phyloP scores from a whole-genome alignment of 148 eudicot genomes.

The Silene latifolia region DNA sequence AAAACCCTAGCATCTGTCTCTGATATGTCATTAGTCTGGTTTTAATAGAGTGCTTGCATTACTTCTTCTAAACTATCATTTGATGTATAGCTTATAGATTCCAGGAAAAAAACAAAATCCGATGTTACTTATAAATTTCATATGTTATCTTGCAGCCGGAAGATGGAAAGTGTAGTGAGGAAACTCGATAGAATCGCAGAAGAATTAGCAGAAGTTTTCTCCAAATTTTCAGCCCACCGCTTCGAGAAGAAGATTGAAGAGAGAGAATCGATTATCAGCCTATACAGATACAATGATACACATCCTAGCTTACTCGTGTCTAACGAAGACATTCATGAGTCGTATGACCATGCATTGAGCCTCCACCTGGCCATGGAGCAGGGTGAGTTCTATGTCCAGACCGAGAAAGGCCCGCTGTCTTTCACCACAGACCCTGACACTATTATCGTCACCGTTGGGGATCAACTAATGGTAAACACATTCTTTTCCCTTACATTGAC shows the following conservation, averaged over 20 bases:
- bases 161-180: conserved; percentile 52
- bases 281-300: conserved; percentile 50
- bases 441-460: conserved; percentile 61
- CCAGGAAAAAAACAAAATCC: too few species aligned
- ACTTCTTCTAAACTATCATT: too few species aligned
- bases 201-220: conserved; percentile 46
- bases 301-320: conserved; percentile 34
- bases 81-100: too few species aligned
- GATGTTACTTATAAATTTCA: neutral
- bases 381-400: conserved; percentile 51
- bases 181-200: conserved; percentile 51
- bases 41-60: too few species aligned
- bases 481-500: neutral
- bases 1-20: too few species aligned
- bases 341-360: conserved; percentile 45
- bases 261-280: conserved; percentile 47
- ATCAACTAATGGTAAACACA: conserved; percentile 53
- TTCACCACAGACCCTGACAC: conserved; percentile 52
- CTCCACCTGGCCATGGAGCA: conserved; percentile 54
- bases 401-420: conserved; percentile 43
- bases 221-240: conserved; percentile 28
- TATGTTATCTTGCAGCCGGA: conserved; percentile 38
- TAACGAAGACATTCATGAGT: conserved; percentile 33
- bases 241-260: conserved; percentile 36
- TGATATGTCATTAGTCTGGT: too few species aligned